phyloP scores from a whole-genome alignment of 148 eudicot species.

The Fagopyrum esculentum region DNA sequence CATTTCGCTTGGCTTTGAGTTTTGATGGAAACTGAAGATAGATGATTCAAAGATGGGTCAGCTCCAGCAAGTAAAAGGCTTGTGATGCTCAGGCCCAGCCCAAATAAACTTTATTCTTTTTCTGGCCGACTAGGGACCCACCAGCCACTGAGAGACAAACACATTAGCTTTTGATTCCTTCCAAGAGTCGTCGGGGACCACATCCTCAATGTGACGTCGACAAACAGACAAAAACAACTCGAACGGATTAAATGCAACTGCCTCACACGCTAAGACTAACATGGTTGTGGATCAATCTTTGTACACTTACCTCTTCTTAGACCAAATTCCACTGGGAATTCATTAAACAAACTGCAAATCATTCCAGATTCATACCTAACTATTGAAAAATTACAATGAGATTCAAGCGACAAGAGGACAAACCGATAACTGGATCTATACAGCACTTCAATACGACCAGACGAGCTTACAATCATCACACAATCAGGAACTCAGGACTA shows the following conservation, averaged over 20 bases:
- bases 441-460: background rate
- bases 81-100: background rate
- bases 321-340: background rate
- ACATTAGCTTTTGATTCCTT: background rate
- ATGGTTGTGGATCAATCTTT: background rate
- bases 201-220: conserved; percentile 3
- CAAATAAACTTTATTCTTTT: background rate
- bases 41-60: background rate
- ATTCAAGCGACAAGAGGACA: background rate
- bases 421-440: background rate
- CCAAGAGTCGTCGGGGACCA: background rate
- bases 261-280: background rate
- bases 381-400: background rate
- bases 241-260: background rate
- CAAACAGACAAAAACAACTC: background rate
- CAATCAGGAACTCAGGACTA: background rate
- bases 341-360: background rate
- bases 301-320: background rate
- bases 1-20: no score
- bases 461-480: background rate
- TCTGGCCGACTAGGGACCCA: background rate
- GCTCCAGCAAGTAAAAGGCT: background rate
- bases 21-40: background rate
- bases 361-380: background rate
- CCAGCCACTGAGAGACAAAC: background rate